A percentile compares a stretch with the other conserved stretches of the same genome.
Conservation (phyloP, 306 rosid species). For the Castanea sativa region DNA sequence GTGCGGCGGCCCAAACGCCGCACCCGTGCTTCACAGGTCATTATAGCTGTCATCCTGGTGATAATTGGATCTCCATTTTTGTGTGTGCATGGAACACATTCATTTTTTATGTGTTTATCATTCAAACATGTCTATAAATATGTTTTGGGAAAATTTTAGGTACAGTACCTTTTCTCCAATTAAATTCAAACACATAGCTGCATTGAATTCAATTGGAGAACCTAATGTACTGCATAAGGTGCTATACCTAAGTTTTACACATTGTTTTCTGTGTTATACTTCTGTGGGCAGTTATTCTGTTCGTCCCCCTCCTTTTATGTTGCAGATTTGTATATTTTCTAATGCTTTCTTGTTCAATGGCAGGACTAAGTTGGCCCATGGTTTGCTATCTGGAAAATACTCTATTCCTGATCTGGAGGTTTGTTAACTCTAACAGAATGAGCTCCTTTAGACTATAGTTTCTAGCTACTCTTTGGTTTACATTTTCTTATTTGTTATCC, state of each 20-base stretch:
- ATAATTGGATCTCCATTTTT: background rate
- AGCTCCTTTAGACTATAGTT: constrained; percentile 11
- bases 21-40: no score
- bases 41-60: background rate
- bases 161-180: no score
- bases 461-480: constrained; percentile 7
- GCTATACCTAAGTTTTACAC: no score
- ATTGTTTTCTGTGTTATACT: background rate
- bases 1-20: no score
- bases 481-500: constrained; percentile 23
- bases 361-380: constrained; percentile 83
- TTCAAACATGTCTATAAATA: background rate
- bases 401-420: constrained; percentile 70
- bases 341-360: constrained; percentile 19
- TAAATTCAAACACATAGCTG: no score
- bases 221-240: no score
- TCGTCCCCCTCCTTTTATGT: background rate
- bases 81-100: background rate
- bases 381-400: constrained; percentile 83
- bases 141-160: background rate
- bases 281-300: background rate
- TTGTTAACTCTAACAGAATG: background rate
- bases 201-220: no score
- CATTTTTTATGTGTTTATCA: background rate
- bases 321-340: background rate